Base-by-base conservation (phyloP, 78 protist species). In the Chrysochromulina parva region DNA sequence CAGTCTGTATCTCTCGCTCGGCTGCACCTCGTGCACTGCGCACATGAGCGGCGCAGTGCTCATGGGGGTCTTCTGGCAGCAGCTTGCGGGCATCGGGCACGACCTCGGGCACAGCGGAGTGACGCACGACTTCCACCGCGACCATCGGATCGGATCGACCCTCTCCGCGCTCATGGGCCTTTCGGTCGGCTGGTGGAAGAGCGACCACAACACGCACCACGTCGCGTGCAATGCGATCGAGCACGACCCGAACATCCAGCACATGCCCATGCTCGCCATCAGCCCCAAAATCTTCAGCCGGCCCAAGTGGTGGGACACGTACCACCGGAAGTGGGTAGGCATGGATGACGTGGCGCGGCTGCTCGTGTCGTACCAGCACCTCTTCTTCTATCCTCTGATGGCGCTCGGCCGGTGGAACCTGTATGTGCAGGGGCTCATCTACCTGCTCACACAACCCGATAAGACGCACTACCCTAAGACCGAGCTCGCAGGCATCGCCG, bases 131-230 rank as follows among this genome's bases (percentile, higher is more conserved):
- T 58, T 58, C 62, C 7, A 58, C 24, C 62, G 62, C 7, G 62
- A 58, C 13, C 62, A 58, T 13, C 62, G 13, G 62, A 13, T 58
- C 13, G 62, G 62, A 7, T 58, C 62, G 62, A 20, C 16, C 47
- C 47, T 71, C 47, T 71, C 47, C 22, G 11, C 17, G 28, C 16
- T 71, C 54, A 71, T 28, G 47, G 80, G n/a, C 14, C 80, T 24
- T 20, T 50, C 6, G n/a, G 62, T 26, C 13, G 5, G 48, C 54
- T 85, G 94, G 92, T 89, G 94, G 94, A 89, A 89, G 89, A 0
- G 22, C 47, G 3, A 3, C 38, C 95, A 93, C 74, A 93, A 93
- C 91, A 57, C 76, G 53, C 95, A 93, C 88, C 95, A 93, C 85
- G 92, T 90, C 48, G 86, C 84, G 54, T 71, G 91, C 66, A 93